Evolutionary conservation across 176 grass and related monocot species (phyloP).

Genomic region (Ananas comosus): DNA sequence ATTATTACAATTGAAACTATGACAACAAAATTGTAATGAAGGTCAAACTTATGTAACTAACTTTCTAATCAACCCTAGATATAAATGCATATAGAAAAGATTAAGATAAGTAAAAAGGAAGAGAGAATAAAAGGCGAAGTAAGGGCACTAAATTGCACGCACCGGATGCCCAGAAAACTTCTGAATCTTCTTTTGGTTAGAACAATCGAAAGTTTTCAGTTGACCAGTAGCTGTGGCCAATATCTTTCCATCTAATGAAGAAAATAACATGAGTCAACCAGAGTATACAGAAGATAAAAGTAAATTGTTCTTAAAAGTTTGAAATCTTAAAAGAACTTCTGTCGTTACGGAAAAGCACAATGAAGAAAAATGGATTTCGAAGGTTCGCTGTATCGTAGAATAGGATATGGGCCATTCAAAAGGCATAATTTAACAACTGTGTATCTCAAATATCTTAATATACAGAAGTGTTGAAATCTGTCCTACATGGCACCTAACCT

Average conservation of each 20-base stretch:
- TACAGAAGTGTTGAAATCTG: too few species aligned
- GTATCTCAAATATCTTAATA: too few species aligned
- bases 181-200: conserved; percentile 75
- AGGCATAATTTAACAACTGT: too few species aligned
- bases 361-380: background rate
- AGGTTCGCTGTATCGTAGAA: too few species aligned
- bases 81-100: background rate
- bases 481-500: background rate
- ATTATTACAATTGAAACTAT: too few species aligned
- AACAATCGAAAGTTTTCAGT: conserved; percentile 68
- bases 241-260: conserved; percentile 61
- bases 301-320: background rate
- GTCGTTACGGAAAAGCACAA: background rate
- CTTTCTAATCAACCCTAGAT: too few species aligned
- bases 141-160: conserved; percentile 13
- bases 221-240: conserved; percentile 89
- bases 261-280: conserved; percentile 14
- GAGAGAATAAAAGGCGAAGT: conserved; percentile 10
- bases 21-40: too few species aligned
- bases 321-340: background rate
- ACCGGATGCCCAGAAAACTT: conserved; percentile 92
- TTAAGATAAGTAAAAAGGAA: background rate
- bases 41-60: too few species aligned
- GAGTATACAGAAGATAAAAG: conserved; percentile 13
- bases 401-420: too few species aligned